Percentiles rank a stretch among this genome's conserved stretches.
phyloP scores from a whole-genome alignment of 306 rosid species.

The Myrica gale region DNA sequence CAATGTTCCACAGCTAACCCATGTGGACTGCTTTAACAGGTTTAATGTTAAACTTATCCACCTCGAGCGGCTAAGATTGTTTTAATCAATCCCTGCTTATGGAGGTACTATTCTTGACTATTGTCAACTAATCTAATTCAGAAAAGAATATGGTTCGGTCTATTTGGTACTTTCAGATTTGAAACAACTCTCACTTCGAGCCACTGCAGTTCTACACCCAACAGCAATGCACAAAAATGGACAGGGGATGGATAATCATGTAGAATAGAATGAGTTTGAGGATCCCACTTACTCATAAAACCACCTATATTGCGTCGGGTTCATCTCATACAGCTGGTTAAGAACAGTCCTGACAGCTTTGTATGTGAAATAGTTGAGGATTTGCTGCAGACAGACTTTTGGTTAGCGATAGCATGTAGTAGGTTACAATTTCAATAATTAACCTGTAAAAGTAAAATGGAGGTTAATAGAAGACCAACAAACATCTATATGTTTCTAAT shows the following conservation, averaged over 20 bases:
- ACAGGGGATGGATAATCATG: not conserved
- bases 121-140: not conserved
- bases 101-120: not conserved
- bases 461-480: not conserved
- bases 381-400: constrained; percentile 63
- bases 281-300: constrained; percentile 73
- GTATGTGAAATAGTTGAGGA: constrained; percentile 86
- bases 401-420: constrained; percentile 5
- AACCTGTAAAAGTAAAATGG: not conserved
- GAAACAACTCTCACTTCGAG: not conserved
- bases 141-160: not conserved
- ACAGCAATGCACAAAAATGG: not conserved
- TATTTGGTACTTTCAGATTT: not conserved
- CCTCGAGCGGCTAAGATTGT: not conserved
- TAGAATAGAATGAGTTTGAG: not conserved
- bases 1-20: not conserved
- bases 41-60: not conserved
- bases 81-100: not conserved
- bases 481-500: not conserved
- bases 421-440: not conserved
- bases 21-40: not conserved
- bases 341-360: constrained; percentile 97
- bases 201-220: not conserved
- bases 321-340: constrained; percentile 91
- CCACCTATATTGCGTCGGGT: constrained; percentile 86